Conservation (phyloP, 1,284 basidiomycete species). For the Phellinidium pouzarii region DNA sequence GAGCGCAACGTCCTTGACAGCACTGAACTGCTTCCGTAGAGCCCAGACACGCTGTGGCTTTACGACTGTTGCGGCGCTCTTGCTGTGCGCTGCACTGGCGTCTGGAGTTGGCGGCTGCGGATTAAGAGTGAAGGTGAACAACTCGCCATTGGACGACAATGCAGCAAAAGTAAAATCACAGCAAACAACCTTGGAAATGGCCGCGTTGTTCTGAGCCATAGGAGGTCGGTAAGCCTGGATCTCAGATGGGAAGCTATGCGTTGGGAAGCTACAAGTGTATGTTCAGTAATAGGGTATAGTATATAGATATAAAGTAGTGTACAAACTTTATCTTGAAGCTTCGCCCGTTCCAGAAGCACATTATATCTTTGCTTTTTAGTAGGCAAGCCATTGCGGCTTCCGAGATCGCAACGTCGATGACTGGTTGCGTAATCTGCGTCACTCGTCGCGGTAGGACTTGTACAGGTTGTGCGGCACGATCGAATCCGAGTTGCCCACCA, state of each 20-base stretch:
- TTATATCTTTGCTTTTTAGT: constrained; percentile 68
- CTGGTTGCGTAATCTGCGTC: constrained; percentile 66
- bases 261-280: constrained; percentile 48
- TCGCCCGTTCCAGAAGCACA: constrained; percentile 77
- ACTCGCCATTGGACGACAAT: constrained; percentile 82
- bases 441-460: constrained; percentile 83
- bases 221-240: constrained; percentile 77
- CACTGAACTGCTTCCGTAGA: constrained; percentile 79
- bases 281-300: constrained; percentile 12
- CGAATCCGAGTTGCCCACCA: constrained; percentile 77
- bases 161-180: constrained; percentile 84
- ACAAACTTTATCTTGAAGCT: constrained; percentile 69
- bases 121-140: constrained; percentile 76
- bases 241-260: constrained; percentile 63
- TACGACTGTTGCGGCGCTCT: constrained; percentile 31
- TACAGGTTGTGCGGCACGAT: constrained; percentile 53
- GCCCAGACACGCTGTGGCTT: constrained; percentile 93
- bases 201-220: constrained; percentile 60
- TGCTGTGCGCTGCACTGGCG: constrained; percentile 25
- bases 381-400: constrained; percentile 82
- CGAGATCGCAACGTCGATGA: constrained; percentile 65
- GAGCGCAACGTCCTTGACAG: constrained; percentile 85
- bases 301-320: constrained; percentile 20
- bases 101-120: constrained; percentile 32
- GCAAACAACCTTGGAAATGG: constrained; percentile 76